A percentile compares a stretch with the other conserved stretches of the same genome.
phyloP scores from a whole-genome alignment of 495 filamentous ascomycete species.

The Cercophora sp. region DNA sequence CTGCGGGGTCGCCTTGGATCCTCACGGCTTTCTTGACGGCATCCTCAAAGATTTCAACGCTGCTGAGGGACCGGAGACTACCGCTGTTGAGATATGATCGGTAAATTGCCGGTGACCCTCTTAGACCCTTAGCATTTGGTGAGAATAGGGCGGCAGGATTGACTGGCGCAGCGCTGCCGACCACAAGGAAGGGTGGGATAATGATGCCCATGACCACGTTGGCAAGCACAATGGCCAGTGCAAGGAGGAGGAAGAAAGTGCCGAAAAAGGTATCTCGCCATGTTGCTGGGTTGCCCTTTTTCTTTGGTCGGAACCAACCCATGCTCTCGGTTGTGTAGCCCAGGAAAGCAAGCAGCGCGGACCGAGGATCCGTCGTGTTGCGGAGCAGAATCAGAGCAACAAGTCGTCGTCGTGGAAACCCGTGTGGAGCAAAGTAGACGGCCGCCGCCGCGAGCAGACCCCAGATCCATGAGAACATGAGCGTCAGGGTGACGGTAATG shows the following conservation, averaged over 20 bases:
- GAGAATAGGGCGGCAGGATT: not conserved
- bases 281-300: not conserved
- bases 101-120: not conserved
- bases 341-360: slow-evolving; percentile 1
- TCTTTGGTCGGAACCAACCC: not conserved
- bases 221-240: not conserved
- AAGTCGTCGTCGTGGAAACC: slow-evolving; percentile 11
- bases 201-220: slow-evolving; percentile 5
- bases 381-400: slow-evolving; percentile 10
- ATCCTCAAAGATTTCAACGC: not conserved
- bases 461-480: slow-evolving; percentile 13
- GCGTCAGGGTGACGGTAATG: slow-evolving; percentile 5
- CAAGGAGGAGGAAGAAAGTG: not conserved
- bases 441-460: slow-evolving; percentile 6
- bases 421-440: slow-evolving; percentile 7
- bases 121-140: not conserved
- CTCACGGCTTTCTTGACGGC: too few relatives aligned
- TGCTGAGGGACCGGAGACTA: slow-evolving; percentile 4
- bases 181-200: not conserved
- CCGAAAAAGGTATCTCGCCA: slow-evolving; percentile 8
- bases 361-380: not conserved
- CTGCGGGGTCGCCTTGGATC: too few relatives aligned
- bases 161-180: slow-evolving; percentile 9
- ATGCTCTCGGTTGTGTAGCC: slow-evolving; percentile 9
- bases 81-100: not conserved